These are phyloP conservation scores for Mimosa bimucronata DNA, from an alignment of 306 rosid genomes.

Conservation along the genomic window DNA sequence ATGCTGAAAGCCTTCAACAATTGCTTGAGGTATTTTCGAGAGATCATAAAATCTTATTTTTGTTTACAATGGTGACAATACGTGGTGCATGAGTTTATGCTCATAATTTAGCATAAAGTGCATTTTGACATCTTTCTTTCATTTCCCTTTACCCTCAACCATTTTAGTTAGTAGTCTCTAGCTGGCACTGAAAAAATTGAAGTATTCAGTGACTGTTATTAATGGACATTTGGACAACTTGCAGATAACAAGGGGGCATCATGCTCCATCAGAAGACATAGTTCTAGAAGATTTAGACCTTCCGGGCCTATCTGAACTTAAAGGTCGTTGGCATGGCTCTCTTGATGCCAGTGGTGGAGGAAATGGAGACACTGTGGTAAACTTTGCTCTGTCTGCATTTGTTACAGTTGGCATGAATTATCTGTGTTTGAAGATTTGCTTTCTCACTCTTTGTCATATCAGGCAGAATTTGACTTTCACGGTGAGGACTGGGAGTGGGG, in stretches of 20 bases:
- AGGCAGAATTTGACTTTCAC: conserved; percentile 93
- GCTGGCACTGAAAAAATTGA: conserved; percentile 22
- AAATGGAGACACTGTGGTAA: conserved; percentile 94
- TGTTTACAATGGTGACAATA: conserved; percentile 7
- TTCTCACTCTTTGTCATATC: conserved; percentile 45
- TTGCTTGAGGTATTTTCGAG: conserved; percentile 75
- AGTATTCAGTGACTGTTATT: conserved; percentile 24
- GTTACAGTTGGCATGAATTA: conserved; percentile 30
- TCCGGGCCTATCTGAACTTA: conserved; percentile 90
- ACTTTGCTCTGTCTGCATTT: conserved; percentile 30
- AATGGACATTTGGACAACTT: conserved; percentile 21
- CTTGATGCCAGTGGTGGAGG: conserved; percentile 99
- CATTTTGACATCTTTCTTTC: conserved; percentile 1
- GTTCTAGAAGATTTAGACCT: conserved; percentile 78
- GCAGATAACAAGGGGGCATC: conserved; percentile 78
- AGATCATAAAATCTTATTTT: conserved; percentile 15
- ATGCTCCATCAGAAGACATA: conserved; percentile 70
- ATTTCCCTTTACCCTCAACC: background rate
- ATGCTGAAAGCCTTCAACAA: conserved; percentile 58
- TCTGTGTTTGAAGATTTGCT: conserved; percentile 33
- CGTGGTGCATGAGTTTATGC: conserved; percentile 30
- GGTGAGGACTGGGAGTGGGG: conserved; percentile 99
- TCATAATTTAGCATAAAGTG: conserved; percentile 2
- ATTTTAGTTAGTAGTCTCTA: conserved; percentile 28
- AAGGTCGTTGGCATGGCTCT: conserved; percentile 93